phyloP scores from a whole-genome alignment of 768 basidiomycete genomes.

The Phanerodontia chrysosporium region DNA sequence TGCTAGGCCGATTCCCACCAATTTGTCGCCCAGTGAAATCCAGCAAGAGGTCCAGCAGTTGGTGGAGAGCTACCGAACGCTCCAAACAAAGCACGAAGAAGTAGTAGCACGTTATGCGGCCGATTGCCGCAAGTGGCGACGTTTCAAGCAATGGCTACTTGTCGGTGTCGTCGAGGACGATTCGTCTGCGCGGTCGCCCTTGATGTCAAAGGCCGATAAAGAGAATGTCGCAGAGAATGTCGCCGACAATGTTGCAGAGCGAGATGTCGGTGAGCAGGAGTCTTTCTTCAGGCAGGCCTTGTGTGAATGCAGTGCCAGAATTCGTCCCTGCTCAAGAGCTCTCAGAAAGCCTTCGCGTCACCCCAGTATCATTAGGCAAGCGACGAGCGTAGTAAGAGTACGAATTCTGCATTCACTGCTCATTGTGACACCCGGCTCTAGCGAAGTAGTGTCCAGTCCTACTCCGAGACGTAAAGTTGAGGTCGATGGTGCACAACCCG shows the following conservation, averaged over 20 bases:
- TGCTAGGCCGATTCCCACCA: no score
- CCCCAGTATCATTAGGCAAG: not conserved
- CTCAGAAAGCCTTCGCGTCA: not conserved
- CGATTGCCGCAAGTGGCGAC: constrained; percentile 32
- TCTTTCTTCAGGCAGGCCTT: no score
- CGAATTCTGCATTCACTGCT: not conserved
- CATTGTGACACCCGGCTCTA: not conserved
- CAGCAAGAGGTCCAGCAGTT: not conserved
- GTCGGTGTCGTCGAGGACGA: not conserved
- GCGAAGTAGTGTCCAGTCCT: not conserved
- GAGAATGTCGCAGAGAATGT: not conserved
- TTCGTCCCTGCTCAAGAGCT: not conserved
- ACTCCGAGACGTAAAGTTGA: not conserved
- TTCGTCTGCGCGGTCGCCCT: not conserved
- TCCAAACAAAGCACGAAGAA: not conserved
- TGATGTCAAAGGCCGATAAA: not conserved
- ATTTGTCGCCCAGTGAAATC: no score
- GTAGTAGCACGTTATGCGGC: constrained; percentile 40
- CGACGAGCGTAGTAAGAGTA: not conserved
- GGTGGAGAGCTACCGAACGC: not conserved
- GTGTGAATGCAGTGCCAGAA: no score
- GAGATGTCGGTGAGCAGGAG: not conserved
- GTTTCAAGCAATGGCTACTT: constrained; percentile 37
- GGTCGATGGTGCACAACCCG: no score
- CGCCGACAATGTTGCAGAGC: not conserved